Evolutionary conservation across 345 rosid species (phyloP).

Genomic region (Citrus unshiu): DNA sequence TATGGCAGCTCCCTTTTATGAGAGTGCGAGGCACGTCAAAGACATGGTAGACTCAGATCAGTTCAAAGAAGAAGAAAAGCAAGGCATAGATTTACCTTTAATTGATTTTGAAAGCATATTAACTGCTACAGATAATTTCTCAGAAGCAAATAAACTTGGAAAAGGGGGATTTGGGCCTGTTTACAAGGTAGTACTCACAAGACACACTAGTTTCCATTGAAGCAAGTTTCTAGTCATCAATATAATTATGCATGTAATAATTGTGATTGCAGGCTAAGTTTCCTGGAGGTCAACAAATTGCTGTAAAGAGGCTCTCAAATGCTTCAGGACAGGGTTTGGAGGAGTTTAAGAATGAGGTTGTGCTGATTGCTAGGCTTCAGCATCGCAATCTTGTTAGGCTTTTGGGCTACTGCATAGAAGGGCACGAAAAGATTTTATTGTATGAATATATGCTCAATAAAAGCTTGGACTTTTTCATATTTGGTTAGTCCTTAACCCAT

Average conservation of each 20-base stretch:
- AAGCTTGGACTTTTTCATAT: slow-evolving; percentile 54
- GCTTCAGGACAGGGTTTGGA: slow-evolving; percentile 56
- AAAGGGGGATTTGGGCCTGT: slow-evolving; percentile 65
- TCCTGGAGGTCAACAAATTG: slow-evolving; percentile 49
- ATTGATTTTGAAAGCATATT: slow-evolving; percentile 35
- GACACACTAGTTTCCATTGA: background rate
- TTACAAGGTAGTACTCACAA: slow-evolving; percentile 37
- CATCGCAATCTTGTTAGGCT: slow-evolving; percentile 58
- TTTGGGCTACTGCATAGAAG: slow-evolving; percentile 45
- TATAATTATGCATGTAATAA: background rate
- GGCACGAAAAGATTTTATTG: slow-evolving; percentile 46
- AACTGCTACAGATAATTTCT: slow-evolving; percentile 47
- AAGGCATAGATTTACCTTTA: slow-evolving; percentile 42
- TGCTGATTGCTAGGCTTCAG: slow-evolving; percentile 52
- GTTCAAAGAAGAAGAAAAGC: slow-evolving; percentile 34
- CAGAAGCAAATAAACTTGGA: slow-evolving; percentile 46
- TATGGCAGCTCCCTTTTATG: slow-evolving; percentile 20
- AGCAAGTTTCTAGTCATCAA: background rate
- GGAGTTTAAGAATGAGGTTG: slow-evolving; percentile 59
- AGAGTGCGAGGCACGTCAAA: slow-evolving; percentile 25
- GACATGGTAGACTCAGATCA: slow-evolving; percentile 21
- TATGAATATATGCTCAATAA: slow-evolving; percentile 62
- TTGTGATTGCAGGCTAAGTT: slow-evolving; percentile 36
- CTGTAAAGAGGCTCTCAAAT: slow-evolving; percentile 57
- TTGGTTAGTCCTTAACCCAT: slow-evolving; percentile 34